A percentile compares a stretch with the other conserved stretches of the same genome.
Evolutionary conservation across 768 basidiomycete genomes (phyloP).

Genomic region (Agaricus subrufescens): DNA sequence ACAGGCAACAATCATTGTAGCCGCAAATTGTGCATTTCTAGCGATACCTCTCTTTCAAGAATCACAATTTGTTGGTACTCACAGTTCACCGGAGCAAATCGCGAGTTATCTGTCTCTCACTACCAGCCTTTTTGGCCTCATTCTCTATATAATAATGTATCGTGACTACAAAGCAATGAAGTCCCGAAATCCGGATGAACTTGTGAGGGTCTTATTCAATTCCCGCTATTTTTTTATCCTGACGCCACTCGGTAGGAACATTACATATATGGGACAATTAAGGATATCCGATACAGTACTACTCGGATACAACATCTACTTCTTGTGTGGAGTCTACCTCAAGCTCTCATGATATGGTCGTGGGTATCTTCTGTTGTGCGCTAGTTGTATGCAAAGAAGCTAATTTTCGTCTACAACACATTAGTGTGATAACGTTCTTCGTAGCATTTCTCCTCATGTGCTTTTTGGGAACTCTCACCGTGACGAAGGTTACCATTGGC

Average conservation of each 20-base stretch:
- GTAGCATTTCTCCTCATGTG: slow-evolving; percentile 6
- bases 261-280: not conserved
- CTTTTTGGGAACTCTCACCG: not conserved
- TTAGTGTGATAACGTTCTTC: slow-evolving; percentile 3
- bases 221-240: not conserved
- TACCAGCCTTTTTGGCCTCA: slow-evolving; percentile 3
- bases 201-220: not conserved
- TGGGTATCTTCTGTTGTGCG: not conserved
- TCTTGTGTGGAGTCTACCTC: slow-evolving; percentile 6
- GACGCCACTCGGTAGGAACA: not conserved
- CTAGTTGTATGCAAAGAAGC: not conserved
- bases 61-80: not conserved
- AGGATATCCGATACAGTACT: not conserved
- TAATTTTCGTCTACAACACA: not conserved
- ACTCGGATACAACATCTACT: slow-evolving; percentile 2
- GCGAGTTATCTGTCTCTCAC: slow-evolving; percentile 5
- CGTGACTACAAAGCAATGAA: not conserved
- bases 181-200: not conserved
- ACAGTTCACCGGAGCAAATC: slow-evolving; percentile 3
- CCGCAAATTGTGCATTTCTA: slow-evolving; percentile 6
- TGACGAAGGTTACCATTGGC: not conserved
- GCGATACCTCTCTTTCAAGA: slow-evolving; percentile 5
- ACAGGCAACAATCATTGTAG: slow-evolving; percentile 6
- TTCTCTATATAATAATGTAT: slow-evolving; percentile 3
- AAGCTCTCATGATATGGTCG: slow-evolving; percentile 7